Evolutionary conservation across 2,329 filamentous ascomycete species (phyloP).

Genomic region (Tolypocladium tropicale): DNA sequence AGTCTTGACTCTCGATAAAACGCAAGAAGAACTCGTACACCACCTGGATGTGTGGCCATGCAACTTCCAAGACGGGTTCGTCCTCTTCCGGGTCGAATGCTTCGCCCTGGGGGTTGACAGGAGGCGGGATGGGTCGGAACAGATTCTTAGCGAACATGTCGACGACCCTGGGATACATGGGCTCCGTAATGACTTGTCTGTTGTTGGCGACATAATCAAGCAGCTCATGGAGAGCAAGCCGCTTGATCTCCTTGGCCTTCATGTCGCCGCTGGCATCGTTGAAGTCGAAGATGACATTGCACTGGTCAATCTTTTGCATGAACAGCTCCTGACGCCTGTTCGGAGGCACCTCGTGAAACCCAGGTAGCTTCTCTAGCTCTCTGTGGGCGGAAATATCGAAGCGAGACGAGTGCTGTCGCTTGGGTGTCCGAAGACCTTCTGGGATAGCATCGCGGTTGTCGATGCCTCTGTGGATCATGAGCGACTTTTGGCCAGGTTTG

Average conservation of each 20-base stretch:
- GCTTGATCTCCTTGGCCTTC: slow-evolving; percentile 99
- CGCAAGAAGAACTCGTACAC: slow-evolving; percentile 99
- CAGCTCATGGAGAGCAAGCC: slow-evolving; percentile 87
- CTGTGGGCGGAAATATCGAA: slow-evolving; percentile 97
- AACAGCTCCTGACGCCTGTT: slow-evolving; percentile 93
- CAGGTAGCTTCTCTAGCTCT: slow-evolving; percentile 92
- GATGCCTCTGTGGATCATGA: slow-evolving; percentile 72
- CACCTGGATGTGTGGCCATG: slow-evolving; percentile 98
- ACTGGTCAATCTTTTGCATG: slow-evolving; percentile 99
- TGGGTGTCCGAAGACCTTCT: slow-evolving; percentile 88
- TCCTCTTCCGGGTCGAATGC: slow-evolving; percentile 98
- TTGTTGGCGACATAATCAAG: slow-evolving; percentile 99
- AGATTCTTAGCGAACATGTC: slow-evolving; percentile 99
- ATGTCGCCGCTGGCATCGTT: slow-evolving; percentile 97
- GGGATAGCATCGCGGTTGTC: slow-evolving; percentile 88
- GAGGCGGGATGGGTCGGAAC: slow-evolving; percentile 92
- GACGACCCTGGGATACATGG: slow-evolving; percentile 96
- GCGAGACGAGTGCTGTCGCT: slow-evolving; percentile 91
- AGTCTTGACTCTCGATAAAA: slow-evolving; percentile 98
- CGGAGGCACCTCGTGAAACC: slow-evolving; percentile 94
- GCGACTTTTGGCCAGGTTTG: slow-evolving; percentile 80
- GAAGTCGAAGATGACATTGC: slow-evolving; percentile 99
- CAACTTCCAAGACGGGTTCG: slow-evolving; percentile 93
- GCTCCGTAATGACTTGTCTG: slow-evolving; percentile 93
- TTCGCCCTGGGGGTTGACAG: slow-evolving; percentile 95